Evolutionary conservation across 2,329 filamentous ascomycete species (phyloP).

Genomic region (Hypomyces rosellus): DNA sequence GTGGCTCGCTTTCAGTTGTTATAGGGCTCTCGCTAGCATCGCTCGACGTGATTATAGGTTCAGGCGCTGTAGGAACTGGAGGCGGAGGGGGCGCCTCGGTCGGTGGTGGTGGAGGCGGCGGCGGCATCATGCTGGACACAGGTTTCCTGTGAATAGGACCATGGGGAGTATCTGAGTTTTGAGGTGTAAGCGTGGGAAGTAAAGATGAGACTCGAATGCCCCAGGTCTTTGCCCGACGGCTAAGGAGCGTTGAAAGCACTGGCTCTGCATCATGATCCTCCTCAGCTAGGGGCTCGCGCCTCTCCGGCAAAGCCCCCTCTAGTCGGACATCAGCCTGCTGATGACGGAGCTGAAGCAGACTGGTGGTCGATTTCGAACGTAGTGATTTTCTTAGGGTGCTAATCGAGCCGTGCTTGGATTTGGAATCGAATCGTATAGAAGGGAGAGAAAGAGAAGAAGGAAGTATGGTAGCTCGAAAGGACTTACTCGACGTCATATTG

Average conservation of each 20-base stretch:
- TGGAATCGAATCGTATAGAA: constrained; percentile 24
- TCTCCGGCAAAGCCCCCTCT: constrained; percentile 5
- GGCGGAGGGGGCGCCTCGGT: constrained; percentile 1
- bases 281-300: neutral
- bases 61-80: constrained; percentile 1
- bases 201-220: constrained; percentile 30
- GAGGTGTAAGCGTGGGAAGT: constrained; percentile 32
- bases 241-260: constrained; percentile 16
- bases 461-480: constrained; percentile 32
- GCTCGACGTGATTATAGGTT: constrained; percentile 5
- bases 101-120: neutral
- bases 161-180: constrained; percentile 22
- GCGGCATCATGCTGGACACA: constrained; percentile 7
- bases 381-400: constrained; percentile 16
- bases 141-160: constrained; percentile 21
- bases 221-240: constrained; percentile 31
- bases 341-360: constrained; percentile 11
- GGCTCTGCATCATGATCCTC: constrained; percentile 13
- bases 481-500: constrained; percentile 43
- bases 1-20: constrained; percentile 1
- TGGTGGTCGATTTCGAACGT: constrained; percentile 18
- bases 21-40: neutral
- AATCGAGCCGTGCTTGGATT: constrained; percentile 5
- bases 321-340: constrained; percentile 12
- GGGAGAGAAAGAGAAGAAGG: constrained; percentile 31